Percentiles rank a stretch among this genome's conserved stretches.
phyloP scores from a whole-genome alignment of 345 rosid species.

The Populus davidiana region DNA sequence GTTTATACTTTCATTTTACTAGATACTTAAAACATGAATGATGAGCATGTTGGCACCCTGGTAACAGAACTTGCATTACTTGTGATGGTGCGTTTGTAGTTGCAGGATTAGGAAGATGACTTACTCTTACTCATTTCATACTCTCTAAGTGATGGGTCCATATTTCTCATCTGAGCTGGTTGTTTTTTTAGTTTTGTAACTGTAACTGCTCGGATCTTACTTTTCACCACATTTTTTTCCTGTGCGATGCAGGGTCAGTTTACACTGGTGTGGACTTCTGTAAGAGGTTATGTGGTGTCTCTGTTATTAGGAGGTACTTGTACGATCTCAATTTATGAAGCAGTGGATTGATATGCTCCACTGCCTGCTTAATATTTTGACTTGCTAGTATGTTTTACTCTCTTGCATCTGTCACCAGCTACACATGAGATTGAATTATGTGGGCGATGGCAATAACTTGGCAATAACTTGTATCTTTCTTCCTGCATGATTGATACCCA shows the following conservation, averaged over 20 bases:
- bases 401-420: background rate
- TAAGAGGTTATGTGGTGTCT: slow-evolving; percentile 95
- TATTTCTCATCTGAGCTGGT: background rate
- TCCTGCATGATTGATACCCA: background rate
- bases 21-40: background rate
- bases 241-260: slow-evolving; percentile 68
- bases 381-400: background rate
- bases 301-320: slow-evolving; percentile 89
- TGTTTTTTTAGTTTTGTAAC: background rate
- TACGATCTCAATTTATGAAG: slow-evolving; percentile 20
- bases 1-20: background rate
- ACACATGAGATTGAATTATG: background rate
- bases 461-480: background rate
- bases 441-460: background rate
- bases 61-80: background rate
- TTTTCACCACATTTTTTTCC: background rate
- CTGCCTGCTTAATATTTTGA: background rate
- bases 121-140: background rate
- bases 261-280: slow-evolving; percentile 99
- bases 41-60: background rate
- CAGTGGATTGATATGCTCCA: background rate
- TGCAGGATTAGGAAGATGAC: background rate
- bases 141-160: background rate
- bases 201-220: background rate
- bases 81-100: background rate